These are phyloP conservation scores for Lentinus brumalis DNA, from an alignment of 768 basidiomycete species.

Conservation along the genomic window DNA sequence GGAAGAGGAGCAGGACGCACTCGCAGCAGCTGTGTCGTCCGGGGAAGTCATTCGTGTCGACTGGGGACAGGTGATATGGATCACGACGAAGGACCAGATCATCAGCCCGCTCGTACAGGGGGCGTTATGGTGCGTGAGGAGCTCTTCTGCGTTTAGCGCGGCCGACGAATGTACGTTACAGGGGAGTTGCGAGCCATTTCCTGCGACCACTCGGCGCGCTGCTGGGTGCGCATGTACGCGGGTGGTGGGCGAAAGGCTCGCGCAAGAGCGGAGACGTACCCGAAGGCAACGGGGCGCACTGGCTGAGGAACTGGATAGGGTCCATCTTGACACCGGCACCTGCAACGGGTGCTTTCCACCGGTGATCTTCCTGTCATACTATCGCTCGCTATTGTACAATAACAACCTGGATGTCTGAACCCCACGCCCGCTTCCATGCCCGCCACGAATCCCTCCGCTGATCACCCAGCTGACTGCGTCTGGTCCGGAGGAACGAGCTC, in stretches of 20 bases:
- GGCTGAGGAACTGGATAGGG: conserved; percentile 41
- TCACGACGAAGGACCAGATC: conserved; percentile 69
- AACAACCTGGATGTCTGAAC: no score
- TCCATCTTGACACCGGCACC: conserved; percentile 10
- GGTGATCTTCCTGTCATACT: neutral
- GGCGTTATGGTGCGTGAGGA: conserved; percentile 54
- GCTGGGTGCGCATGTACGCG: conserved; percentile 21
- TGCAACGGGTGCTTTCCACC: neutral
- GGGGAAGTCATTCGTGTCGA: conserved; percentile 33
- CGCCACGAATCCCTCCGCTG: no score
- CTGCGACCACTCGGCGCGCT: conserved; percentile 38
- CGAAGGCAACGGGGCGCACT: conserved; percentile 45
- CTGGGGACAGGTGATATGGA: conserved; percentile 64
- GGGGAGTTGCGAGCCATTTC: conserved; percentile 49
- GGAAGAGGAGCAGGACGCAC: conserved; percentile 25
- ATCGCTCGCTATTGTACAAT: neutral
- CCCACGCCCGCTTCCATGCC: no score
- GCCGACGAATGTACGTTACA: conserved; percentile 23
- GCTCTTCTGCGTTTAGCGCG: neutral
- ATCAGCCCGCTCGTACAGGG: conserved; percentile 70
- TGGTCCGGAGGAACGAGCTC: conserved; percentile 40
- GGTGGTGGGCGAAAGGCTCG: conserved; percentile 22
- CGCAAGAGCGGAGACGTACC: neutral
- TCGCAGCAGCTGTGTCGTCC: neutral
- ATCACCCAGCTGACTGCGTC: no score